Conservation (phyloP, 2,329 filamentous ascomycete genomes). For the Byssochlamys sp. region DNA sequence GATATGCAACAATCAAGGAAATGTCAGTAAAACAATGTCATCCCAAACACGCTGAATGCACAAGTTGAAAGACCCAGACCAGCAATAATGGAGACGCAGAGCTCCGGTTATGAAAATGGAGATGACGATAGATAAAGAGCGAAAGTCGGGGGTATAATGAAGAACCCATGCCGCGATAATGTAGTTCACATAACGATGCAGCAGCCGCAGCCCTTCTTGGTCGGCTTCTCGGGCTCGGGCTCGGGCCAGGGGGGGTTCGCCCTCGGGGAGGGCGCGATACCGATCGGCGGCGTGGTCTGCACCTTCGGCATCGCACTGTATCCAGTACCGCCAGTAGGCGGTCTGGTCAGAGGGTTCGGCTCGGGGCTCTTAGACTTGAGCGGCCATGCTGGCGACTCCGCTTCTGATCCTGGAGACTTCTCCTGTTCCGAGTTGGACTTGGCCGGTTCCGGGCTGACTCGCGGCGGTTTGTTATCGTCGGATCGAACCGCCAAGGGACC, state of each 20-base stretch:
- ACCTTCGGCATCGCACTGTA: constrained; percentile 44
- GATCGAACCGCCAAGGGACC: constrained; percentile 55
- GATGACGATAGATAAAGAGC: not conserved
- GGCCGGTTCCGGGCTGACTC: constrained; percentile 2
- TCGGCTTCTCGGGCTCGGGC: constrained; percentile 42
- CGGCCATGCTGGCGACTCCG: constrained; percentile 12
- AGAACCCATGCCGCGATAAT: constrained; percentile 8
- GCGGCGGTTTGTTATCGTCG: constrained; percentile 18
- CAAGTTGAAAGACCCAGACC: not conserved
- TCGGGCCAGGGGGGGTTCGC: constrained; percentile 40
- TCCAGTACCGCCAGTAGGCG: constrained; percentile 38
- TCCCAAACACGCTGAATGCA: not conserved
- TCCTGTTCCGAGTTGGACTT: not conserved
- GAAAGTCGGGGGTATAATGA: constrained; percentile 1
- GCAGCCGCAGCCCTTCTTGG: constrained; percentile 54
- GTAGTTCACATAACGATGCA: constrained; percentile 62
- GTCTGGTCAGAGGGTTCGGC: constrained; percentile 15
- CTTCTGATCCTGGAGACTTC: constrained; percentile 12
- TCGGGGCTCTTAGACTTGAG: constrained; percentile 26
- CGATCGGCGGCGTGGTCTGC: constrained; percentile 27
- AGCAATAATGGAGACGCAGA: not conserved
- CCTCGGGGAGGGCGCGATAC: constrained; percentile 27
- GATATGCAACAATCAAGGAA: not conserved
- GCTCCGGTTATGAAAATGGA: not conserved
- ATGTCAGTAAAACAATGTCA: not conserved